Percentiles rank a stretch among this genome's conserved stretches.
Evolutionary conservation across 2,329 filamentous ascomycete genomes (phyloP).

Genomic region (Trichoderma sp.): DNA sequence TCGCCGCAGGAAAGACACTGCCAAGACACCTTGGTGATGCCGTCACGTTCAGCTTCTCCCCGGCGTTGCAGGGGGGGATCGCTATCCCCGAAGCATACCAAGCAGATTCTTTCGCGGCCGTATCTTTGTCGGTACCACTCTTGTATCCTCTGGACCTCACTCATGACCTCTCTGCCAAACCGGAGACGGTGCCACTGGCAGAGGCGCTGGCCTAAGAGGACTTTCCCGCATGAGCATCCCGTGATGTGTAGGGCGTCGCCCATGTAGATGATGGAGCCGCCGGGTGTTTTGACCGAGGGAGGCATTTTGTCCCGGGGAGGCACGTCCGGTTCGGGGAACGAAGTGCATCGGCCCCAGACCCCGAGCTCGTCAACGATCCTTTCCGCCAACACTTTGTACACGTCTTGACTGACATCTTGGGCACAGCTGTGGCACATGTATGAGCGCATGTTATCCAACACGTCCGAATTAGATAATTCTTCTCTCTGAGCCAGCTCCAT

Average conservation of each 20-base stretch:
- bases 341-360: slow-evolving; percentile 28
- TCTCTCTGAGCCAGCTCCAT: slow-evolving; percentile 21
- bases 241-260: slow-evolving; percentile 26
- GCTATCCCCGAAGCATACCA: slow-evolving; percentile 29
- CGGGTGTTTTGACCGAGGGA: not conserved
- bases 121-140: slow-evolving; percentile 29
- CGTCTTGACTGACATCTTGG: not conserved
- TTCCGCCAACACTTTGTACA: slow-evolving; percentile 9
- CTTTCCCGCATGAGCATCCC: slow-evolving; percentile 38
- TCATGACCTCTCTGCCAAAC: slow-evolving; percentile 27
- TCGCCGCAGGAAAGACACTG: no score
- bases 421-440: slow-evolving; percentile 37
- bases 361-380: slow-evolving; percentile 21
- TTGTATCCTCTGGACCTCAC: slow-evolving; percentile 25
- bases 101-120: slow-evolving; percentile 30
- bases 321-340: not conserved
- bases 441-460: slow-evolving; percentile 33
- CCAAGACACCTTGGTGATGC: no score
- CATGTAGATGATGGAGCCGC: not conserved
- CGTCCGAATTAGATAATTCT: slow-evolving; percentile 16
- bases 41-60: no score
- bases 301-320: not conserved
- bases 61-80: no score
- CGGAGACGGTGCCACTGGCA: slow-evolving; percentile 37
- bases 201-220: slow-evolving; percentile 33